These are phyloP conservation scores for Sungouiozyma ichnusensis DNA, from an alignment of 805 yeast genomes.

Conservation along the genomic window DNA sequence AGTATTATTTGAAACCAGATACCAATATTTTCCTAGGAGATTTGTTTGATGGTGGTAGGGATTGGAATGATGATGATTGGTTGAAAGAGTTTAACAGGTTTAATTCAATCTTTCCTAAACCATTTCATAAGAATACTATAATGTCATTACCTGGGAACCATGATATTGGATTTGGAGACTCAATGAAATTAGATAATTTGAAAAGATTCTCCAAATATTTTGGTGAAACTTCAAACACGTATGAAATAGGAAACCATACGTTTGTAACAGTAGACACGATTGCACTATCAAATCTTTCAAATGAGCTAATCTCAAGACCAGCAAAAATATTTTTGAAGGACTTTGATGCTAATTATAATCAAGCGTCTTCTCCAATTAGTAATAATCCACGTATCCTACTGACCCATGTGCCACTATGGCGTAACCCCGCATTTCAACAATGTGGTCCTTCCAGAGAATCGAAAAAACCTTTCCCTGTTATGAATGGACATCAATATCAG, in stretches of 20 bases:
- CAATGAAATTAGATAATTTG: constrained; percentile 45
- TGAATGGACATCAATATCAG: constrained; percentile 77
- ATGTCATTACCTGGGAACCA: constrained; percentile 82
- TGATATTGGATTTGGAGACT: constrained; percentile 87
- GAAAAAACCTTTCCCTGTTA: constrained; percentile 50
- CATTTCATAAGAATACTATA: constrained; percentile 34
- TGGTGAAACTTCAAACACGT: constrained; percentile 52
- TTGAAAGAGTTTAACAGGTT: constrained; percentile 60
- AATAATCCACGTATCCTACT: constrained; percentile 53
- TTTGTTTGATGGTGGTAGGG: constrained; percentile 88
- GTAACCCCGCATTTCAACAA: constrained; percentile 47
- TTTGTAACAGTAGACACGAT: constrained; percentile 73
- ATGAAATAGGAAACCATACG: constrained; percentile 58
- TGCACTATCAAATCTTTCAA: constrained; percentile 53
- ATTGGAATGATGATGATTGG: constrained; percentile 69
- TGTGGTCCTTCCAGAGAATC: constrained; percentile 81
- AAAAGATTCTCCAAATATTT: constrained; percentile 60
- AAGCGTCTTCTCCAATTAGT: constrained; percentile 7
- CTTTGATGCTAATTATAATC: constrained; percentile 22
- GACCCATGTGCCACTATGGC: constrained; percentile 79
- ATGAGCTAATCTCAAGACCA: constrained; percentile 34
- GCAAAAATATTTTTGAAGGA: constrained; percentile 44
- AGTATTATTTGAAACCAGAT: constrained; percentile 57
- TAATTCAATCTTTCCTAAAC: constrained; percentile 50
- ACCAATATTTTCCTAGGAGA: constrained; percentile 79